These are phyloP conservation scores for Fusarium sp. DNA, from an alignment of 2,329 filamentous ascomycete species.

Conservation along the genomic window DNA sequence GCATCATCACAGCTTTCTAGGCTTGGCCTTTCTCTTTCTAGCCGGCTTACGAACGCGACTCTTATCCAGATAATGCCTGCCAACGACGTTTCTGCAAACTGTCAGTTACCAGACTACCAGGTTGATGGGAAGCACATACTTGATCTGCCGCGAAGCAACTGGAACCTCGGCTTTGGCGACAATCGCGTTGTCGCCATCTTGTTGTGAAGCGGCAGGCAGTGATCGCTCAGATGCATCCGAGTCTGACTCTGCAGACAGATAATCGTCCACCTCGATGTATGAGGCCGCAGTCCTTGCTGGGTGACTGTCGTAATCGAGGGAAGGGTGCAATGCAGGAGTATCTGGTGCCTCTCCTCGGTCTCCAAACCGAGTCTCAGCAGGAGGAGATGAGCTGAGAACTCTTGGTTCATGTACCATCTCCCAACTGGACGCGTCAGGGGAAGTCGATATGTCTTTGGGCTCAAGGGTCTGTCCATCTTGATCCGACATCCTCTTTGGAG, in stretches of 20 bases:
- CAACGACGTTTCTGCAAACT: neutral
- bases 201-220: neutral
- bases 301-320: accelerated
- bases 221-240: constrained; percentile 17
- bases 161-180: neutral
- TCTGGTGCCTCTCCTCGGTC: neutral
- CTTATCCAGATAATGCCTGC: neutral
- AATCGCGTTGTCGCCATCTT: neutral
- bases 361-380: neutral
- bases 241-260: neutral
- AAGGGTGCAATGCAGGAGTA: neutral
- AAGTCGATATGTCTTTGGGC: neutral
- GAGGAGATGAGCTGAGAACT: neutral
- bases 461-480: neutral
- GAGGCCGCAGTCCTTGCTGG: neutral
- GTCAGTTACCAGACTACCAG: neutral
- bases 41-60: neutral
- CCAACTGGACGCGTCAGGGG: constrained; percentile 11
- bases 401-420: neutral
- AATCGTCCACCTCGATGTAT: neutral
- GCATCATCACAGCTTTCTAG: neutral
- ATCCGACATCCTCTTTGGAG: neutral
- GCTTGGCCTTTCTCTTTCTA: neutral
- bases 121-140: neutral
- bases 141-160: neutral